Base-by-base conservation (phyloP, 352 stramenopile species). In the Phytopythium delawarense region DNA sequence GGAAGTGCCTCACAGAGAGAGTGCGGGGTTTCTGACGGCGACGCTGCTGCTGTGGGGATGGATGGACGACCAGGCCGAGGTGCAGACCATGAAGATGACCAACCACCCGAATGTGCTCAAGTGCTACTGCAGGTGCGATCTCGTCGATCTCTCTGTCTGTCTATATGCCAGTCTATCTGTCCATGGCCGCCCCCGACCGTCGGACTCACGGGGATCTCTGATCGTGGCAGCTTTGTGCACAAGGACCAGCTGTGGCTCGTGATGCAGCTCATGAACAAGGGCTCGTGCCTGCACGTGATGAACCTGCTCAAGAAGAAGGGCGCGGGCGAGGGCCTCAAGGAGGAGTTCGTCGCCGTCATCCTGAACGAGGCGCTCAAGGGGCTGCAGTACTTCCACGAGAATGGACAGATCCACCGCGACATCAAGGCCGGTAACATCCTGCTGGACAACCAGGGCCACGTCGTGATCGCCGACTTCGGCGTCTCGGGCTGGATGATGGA, bases 371-470 rank as follows among this genome's bases (percentile, higher is more conserved):
- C 96, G 23, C 81, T 99, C 16, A 86, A 98, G 62, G 98, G 97
- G 0, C 80, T 99, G 34, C 91, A 99, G 71, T 99, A 99, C 78
- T 99, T 99, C 72, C 98, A 99, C 70, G 92, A 99, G 62, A 98
- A 99, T 64, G 96, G 96, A 6, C 93, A 99, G 72, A 99, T 99
- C 74, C 97, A 99, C 69, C 81, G 96, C 86, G 91, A 98, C 80
- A 98, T 99, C 66, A 99, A 99, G 81, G 98, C 96, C 2, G 96
- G 97, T n/a, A 99, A 99, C 76, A 98, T 98, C 57, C 70, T 98
- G 23, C 64, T 98, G 48, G 91, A 98, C 70, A 90, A 87, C 59
- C 80, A 97, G 55, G 97, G 96, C 30, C 81, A 98, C 65, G 96
- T 99, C 6, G 82, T 98, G 54, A 98, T 99, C 62, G 97, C 96